These are phyloP conservation scores for Blastobotrys buckinghamii DNA, from an alignment of 1,139 yeast species.

Conservation along the genomic window DNA sequence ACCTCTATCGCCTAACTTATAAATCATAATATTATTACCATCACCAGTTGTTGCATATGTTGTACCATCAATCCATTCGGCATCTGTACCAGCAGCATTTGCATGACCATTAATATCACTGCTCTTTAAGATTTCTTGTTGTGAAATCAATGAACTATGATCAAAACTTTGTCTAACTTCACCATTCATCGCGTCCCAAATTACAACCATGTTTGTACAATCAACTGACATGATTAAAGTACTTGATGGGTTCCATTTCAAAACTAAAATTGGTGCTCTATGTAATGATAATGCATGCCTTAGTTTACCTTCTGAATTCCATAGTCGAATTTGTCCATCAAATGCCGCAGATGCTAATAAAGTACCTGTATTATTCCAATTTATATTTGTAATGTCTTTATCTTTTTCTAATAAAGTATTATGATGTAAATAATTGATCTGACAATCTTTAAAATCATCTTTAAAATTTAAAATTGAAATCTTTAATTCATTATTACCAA, in stretches of 20 bases:
- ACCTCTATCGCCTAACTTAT: conserved; percentile 45
- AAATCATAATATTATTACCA: conserved; percentile 52
- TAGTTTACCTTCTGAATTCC: conserved; percentile 36
- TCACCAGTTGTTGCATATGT: conserved; percentile 68
- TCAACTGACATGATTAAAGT: conserved; percentile 40
- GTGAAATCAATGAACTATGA: conserved; percentile 2
- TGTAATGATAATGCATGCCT: conserved; percentile 54
- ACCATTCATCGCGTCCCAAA: conserved; percentile 53
- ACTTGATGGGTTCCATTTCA: conserved; percentile 47
- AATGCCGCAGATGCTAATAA: conserved; percentile 30
- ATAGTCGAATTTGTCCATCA: conserved; percentile 31
- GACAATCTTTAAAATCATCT: neutral
- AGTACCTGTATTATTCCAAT: conserved; percentile 30
- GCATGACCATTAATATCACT: neutral
- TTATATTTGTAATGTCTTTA: conserved; percentile 25
- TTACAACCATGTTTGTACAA: conserved; percentile 38
- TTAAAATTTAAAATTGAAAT: conserved; percentile 12
- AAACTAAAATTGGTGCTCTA: conserved; percentile 45
- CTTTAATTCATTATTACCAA: conserved; percentile 17
- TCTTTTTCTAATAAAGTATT: conserved; percentile 19
- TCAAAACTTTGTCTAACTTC: conserved; percentile 33
- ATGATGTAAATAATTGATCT: conserved; percentile 12
- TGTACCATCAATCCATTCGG: conserved; percentile 66
- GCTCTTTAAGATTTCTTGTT: neutral
- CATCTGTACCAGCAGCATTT: conserved; percentile 40